Conservation (phyloP, 176 grass and related monocot species). For the Zea mays region Zm-B73-REFERENCE-NAM-5.0 NC_050100.1:12430001-12430500, state of each 20-base stretch:
- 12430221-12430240: slow-evolving; percentile 48
- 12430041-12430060: background rate
- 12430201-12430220: slow-evolving; percentile 77
- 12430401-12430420: slow-evolving; percentile 77
- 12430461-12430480: background rate
- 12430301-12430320: background rate
- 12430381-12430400: slow-evolving; percentile 90
- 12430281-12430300: background rate
- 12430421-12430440: slow-evolving; percentile 87
- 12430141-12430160: slow-evolving; percentile 94
- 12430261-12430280: background rate
- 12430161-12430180: slow-evolving; percentile 76
- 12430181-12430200: slow-evolving; percentile 87
- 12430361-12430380: slow-evolving; percentile 42
- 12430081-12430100: slow-evolving; percentile 14
- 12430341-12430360: slow-evolving; percentile 18
- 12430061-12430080: background rate
- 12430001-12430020: slow-evolving; percentile 93
- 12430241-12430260: background rate
- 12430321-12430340: background rate
- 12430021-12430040: slow-evolving; percentile 74
- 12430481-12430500: background rate
- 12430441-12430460: slow-evolving; percentile 90
- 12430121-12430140: slow-evolving; percentile 45
- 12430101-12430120: slow-evolving; percentile 16